A percentile compares a stretch with the other conserved stretches of the same genome.
Conservation (phyloP, 2,329 filamentous ascomycete genomes). For the Penicillium psychrosexuale region DNA sequence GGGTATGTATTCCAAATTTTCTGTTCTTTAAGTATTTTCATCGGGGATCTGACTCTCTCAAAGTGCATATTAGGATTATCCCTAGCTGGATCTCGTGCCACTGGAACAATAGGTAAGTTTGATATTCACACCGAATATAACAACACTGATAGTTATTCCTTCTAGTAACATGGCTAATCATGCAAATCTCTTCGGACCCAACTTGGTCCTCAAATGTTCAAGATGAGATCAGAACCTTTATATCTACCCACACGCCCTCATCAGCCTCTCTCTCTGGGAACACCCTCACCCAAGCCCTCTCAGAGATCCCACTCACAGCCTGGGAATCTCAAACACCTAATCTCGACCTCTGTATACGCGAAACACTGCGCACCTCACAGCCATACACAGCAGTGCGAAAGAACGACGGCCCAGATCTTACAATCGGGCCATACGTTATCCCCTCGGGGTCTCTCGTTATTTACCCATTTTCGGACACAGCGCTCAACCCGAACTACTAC, state of each 20-base stretch:
- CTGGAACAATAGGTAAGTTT: slow-evolving; percentile 5
- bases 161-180: slow-evolving; percentile 11
- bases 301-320: slow-evolving; percentile 1
- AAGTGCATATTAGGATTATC: slow-evolving; percentile 2
- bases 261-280: not conserved
- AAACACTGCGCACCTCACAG: slow-evolving; percentile 9
- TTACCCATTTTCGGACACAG: slow-evolving; percentile 12
- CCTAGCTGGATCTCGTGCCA: slow-evolving; percentile 5
- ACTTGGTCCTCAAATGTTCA: slow-evolving; percentile 1
- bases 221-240: slow-evolving; percentile 2
- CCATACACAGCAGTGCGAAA: slow-evolving; percentile 11
- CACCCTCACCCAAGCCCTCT: not conserved
- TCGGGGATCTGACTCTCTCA: not conserved
- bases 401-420: slow-evolving; percentile 7
- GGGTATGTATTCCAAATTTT: not conserved
- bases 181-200: slow-evolving; percentile 4
- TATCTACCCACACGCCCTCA: not conserved
- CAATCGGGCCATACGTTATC: slow-evolving; percentile 1
- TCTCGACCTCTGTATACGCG: slow-evolving; percentile 9
- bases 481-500: slow-evolving; percentile 4
- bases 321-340: slow-evolving; percentile 9
- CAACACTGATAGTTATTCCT: not conserved
- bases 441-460: slow-evolving; percentile 4
- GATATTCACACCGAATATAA: not conserved
- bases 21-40: not conserved